Base-by-base conservation (phyloP, 176 grass and related monocot genomes). In the Musa itinerans region DNA sequence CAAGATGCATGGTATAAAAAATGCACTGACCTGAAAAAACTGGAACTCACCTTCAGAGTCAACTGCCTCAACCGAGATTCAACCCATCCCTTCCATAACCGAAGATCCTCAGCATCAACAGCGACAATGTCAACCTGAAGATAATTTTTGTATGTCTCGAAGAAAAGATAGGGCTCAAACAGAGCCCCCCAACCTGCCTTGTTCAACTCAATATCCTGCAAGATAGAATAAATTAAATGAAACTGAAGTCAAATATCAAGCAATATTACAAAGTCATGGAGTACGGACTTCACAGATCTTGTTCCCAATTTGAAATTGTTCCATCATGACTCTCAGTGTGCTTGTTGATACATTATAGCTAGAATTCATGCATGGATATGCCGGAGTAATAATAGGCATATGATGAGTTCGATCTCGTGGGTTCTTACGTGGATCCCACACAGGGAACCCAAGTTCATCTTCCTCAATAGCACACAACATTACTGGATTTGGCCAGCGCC, bases 321-420 rank as follows among this genome's bases (percentile, higher is more conserved):
- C 91, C 43, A 89, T 72, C 88, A 99, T 99, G 78, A 99, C 90
- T 66, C 96, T 88, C 25, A 92, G 83, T 2, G 96, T 99, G 81
- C 96, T 99, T 16, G 86, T 87, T 3, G 88, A 94, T 59, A 99
- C 96, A 89, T 95, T 99, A 79, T 99, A 94, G 83, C 96, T 99
- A 3, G 90, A 94, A 76, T 99, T 99, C 96, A 99, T 99, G 76
- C 96, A 94, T 1, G 96, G 96, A 81, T 99, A 99, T 21, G 91
- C 96, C 50, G 95, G 95, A 10, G 95, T 99, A 72, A 99, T 99
- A 59, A 99, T 99, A 7, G 95, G 95, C 95, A 99, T 99, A 75
- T 89, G 90, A 78, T 99, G 95, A 34, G 58, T 83, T 71, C 74
- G 87, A 68, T 99, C 95, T 24, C 90, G 83, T 78, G 78, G 95